Evolutionary conservation across 208 protist genomes (phyloP), one percentile per base, ranked within the genome.

Genomic region (Phytomonas sp.): DNA sequence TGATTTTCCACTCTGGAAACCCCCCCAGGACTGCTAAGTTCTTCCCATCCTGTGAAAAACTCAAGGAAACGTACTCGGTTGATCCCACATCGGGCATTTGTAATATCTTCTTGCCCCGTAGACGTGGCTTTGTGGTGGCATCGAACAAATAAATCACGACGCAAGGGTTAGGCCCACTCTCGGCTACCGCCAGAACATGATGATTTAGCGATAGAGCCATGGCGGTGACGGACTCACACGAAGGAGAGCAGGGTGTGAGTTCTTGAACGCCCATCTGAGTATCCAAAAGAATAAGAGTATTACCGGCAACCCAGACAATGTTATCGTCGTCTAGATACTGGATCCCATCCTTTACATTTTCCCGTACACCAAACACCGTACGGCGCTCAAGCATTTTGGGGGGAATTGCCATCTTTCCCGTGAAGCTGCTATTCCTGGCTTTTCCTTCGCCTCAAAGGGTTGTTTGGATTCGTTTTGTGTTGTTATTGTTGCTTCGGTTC

Each of bases 311-410:
- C 91, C 95, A 98, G 23, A 97, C 77, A 31, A 95, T 85, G 63
- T 90, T 96, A 69, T 87, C 87, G 40, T 98, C 95, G 71, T 98
- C 92, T 6, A 98, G 77, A 77, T 97, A 98, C 70, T 93, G 90
- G 34, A 98, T 74, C 63, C 95, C 96, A 68, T 97, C 92, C 74
- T 84, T 83, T 31, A 98, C 95, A 40, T 96, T 91, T 65, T 94
- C 87, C 59, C 93, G 88, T 8, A 97, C 79, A 71, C 97, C 97
- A 78, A 98, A 98, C 66, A 93, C 88, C 77, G 97, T 91, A 19
- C 92, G 83, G 72, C 89, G 85, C 72, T 89, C 79, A 36, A 97
- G 81, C 84, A 94, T 91, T n/a, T 84, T 75, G 12, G 87, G 81
- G 30, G 77, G 75, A 66, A 90, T 75, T 63, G 76, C 52, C 83